These are phyloP conservation scores for Fusarium odoratissimum DNA, from an alignment of 2,329 filamentous ascomycete genomes.

Conservation along the genomic window DNA sequence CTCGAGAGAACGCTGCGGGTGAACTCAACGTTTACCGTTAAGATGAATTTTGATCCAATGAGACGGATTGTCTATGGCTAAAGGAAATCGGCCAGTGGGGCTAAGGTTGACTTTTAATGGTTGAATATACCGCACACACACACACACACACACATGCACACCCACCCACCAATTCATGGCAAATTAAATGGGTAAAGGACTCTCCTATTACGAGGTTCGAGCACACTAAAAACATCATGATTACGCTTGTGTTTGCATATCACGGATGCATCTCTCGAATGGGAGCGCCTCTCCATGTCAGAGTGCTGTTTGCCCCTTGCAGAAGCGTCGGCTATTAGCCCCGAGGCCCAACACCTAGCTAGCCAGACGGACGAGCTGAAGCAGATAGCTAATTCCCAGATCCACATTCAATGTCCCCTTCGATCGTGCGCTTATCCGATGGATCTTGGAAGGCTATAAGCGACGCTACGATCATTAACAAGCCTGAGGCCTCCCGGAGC, in stretches of 20 bases:
- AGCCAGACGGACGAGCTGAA: background rate
- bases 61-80: constrained; percentile 4
- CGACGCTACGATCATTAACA: constrained; percentile 17
- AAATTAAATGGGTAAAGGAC: constrained; percentile 12
- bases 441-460: constrained; percentile 17
- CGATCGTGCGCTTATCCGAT: constrained; percentile 20
- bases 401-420: constrained; percentile 28
- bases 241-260: constrained; percentile 12
- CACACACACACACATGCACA: background rate
- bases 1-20: background rate
- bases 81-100: constrained; percentile 5
- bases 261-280: background rate
- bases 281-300: background rate
- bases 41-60: background rate
- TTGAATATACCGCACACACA: background rate
- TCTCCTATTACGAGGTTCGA: constrained; percentile 8
- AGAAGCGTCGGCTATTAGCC: constrained; percentile 31
- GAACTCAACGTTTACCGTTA: background rate
- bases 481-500: background rate
- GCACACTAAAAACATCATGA: constrained; percentile 12
- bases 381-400: background rate
- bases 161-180: background rate
- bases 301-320: constrained; percentile 26
- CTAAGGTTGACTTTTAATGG: background rate
- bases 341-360: background rate